A percentile compares a stretch with the other conserved stretches of the same genome.
phyloP scores from a whole-genome alignment of 176 grass and related monocot species.

The Oryza rufipogon region DNA sequence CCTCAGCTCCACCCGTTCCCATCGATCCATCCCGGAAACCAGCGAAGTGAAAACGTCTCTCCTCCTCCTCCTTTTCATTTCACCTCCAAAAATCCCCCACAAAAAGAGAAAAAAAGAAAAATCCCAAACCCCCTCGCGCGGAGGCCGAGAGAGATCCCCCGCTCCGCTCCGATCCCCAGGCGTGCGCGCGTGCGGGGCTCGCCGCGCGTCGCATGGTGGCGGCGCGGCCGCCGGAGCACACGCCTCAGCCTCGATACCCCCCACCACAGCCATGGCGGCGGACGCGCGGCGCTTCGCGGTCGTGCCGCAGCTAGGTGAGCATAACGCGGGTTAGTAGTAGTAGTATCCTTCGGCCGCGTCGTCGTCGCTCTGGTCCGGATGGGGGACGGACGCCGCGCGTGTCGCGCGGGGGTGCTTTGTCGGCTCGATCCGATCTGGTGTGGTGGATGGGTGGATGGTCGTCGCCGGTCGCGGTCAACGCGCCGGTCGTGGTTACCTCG shows the following conservation, averaged over 20 bases:
- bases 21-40: no score
- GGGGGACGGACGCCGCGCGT: neutral
- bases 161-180: conserved; percentile 3
- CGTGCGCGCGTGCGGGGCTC: no score
- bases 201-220: conserved; percentile 16
- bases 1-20: no score
- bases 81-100: neutral
- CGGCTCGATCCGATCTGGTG: conserved; percentile 43
- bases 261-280: neutral
- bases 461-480: conserved; percentile 34
- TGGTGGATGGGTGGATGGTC: no score
- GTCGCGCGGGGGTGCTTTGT: neutral
- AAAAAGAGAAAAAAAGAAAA: neutral
- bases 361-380: no score
- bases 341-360: no score
- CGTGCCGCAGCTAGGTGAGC: conserved; percentile 53
- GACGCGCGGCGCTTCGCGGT: conserved; percentile 40
- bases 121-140: neutral
- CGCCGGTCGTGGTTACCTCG: neutral
- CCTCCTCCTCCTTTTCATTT: no score
- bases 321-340: no score
- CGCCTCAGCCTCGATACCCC: neutral
- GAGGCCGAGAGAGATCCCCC: neutral
- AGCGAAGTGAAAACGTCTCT: no score
- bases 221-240: conserved; percentile 1